Base-by-base conservation (phyloP, 2,329 filamentous ascomycete species). In the Diaporthe ampelina region DNA sequence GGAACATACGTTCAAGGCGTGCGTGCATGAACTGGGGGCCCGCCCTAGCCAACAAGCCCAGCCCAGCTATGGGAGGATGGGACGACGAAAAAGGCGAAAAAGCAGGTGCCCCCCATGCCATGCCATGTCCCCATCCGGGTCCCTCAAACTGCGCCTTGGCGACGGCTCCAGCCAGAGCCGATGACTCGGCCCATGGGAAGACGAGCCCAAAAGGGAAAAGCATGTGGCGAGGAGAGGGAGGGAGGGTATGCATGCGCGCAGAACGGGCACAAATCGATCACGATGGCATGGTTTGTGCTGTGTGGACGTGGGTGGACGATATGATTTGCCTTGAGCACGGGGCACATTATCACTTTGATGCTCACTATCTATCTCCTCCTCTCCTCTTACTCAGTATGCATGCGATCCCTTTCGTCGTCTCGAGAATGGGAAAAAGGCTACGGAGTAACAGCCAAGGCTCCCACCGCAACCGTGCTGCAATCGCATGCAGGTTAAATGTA, bases 371-470 rank as follows among this genome's bases (percentile, higher is more conserved):
- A 29, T 29, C 29, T 29, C 29, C 29, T 19, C 21, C 43, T 5
- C 19, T 11, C 29, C 45, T 21, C 11, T 37, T 37, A 37, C 37
- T 6, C 40, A 43, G 40, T 43, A 43, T 17, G 15, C 1, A 24
- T 54, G 48, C 48, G 32, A 24, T 50, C 17, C 13, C 40, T 43
- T 9, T 15, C 40, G 40, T 43, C 40, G 11, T 17, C 43, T 32
- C 19, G 29, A 29, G 24, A 26, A 6, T 3, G 15, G 15, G 19
- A 21, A n/a, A 54, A 52, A 68, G 48, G 63, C 29, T 37, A 52
- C 24, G 32, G 45, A 54, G 63, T 68, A 68, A 54, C 63, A 68
- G 63, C 48, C 63, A 68, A 54, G 45, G 26, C 61, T 67, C 29
- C 13, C 21, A 67, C 29, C 45, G 43, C 10, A 48, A 35, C 63